A percentile compares a stretch with the other conserved stretches of the same genome.
These are phyloP conservation scores for Eucalyptus paniculata DNA, from an alignment of 345 rosid genomes.

Conservation along the genomic window DNA sequence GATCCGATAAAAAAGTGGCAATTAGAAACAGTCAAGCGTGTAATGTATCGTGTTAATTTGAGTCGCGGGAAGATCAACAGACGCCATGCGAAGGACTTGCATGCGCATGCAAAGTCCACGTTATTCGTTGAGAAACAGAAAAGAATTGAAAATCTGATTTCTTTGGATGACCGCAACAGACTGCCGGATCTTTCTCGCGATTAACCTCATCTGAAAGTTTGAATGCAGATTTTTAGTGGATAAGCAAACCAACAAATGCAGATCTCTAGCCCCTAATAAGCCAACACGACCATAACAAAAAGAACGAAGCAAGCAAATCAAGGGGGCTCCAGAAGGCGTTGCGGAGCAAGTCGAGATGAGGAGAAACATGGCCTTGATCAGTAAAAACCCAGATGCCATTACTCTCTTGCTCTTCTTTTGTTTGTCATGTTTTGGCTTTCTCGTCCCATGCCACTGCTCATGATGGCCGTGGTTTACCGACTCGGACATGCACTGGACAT, in stretches of 20 bases:
- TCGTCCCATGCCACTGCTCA: not conserved
- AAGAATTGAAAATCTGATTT: not conserved
- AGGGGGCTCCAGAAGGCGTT: not conserved
- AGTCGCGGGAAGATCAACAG: not conserved
- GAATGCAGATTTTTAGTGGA: not conserved
- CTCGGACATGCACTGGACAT: not conserved
- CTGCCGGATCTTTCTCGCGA: not conserved
- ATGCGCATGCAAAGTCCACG: not conserved
- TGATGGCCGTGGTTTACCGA: not conserved
- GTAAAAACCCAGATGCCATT: not conserved
- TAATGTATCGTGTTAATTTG: not conserved
- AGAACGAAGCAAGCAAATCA: not conserved
- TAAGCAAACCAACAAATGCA: not conserved
- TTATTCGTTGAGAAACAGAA: not conserved
- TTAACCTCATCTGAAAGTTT: not conserved
- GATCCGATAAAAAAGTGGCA: not conserved
- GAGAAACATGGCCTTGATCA: not conserved
- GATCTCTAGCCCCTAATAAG: not conserved
- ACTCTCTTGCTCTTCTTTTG: not conserved
- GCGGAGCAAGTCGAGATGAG: not conserved
- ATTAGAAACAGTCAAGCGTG: not conserved
- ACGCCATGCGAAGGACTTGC: not conserved
- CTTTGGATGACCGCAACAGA: not conserved
- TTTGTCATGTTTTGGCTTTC: not conserved
- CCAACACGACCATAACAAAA: not conserved